Conservation (phyloP, 208 protist species). For the Acanthamoeba divionensis region DNA sequence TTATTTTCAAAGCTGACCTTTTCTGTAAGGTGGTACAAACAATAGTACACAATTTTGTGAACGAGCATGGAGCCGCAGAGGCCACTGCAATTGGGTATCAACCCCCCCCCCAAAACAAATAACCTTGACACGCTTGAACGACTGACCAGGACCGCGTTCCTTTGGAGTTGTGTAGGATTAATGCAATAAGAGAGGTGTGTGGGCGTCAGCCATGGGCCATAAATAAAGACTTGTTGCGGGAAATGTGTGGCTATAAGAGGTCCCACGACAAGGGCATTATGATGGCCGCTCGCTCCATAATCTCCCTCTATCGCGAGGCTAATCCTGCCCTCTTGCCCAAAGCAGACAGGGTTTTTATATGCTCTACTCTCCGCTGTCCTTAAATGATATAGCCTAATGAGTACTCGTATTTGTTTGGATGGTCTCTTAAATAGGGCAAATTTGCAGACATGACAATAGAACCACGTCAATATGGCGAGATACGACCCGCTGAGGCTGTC, state of each 20-base stretch:
- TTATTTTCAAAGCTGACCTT: background rate
- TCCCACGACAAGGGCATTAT: constrained; percentile 94
- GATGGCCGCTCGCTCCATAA: constrained; percentile 91
- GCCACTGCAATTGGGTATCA: constrained; percentile 88
- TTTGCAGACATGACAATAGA: constrained; percentile 40
- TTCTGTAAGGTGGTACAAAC: constrained; percentile 85
- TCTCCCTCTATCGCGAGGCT: constrained; percentile 92
- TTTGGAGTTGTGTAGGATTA: constrained; percentile 81
- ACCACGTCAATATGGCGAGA: background rate
- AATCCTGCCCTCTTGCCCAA: constrained; percentile 92
- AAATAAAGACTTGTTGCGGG: constrained; percentile 88
- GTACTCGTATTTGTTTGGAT: background rate
- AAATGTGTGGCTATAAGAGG: constrained; percentile 91
- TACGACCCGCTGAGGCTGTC: background rate
- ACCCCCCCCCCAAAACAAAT: too few relatives aligned
- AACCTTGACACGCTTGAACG: background rate
- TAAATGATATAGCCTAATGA: background rate
- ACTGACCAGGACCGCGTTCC: background rate
- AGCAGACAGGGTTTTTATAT: constrained; percentile 84
- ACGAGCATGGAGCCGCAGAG: constrained; percentile 89
- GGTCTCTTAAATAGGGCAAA: background rate
- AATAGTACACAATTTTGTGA: constrained; percentile 95
- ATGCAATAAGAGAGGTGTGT: constrained; percentile 95
- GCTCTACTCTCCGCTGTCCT: background rate
- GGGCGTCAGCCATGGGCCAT: constrained; percentile 92